Conservation (phyloP, 352 stramenopile species). For the Phytophthora tentaculata region DNA sequence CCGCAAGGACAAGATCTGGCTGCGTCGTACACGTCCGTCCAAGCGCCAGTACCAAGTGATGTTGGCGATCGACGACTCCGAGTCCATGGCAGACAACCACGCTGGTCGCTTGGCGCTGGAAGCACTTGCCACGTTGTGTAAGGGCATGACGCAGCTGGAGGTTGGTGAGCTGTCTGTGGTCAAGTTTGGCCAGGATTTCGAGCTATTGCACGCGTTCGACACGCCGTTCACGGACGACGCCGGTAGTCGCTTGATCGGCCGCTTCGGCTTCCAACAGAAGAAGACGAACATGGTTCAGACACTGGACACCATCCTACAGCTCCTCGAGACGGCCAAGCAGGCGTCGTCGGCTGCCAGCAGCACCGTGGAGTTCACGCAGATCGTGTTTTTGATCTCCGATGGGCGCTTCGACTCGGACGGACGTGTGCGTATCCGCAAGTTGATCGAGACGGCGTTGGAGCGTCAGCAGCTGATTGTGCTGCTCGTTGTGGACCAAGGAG, state of each 20-base stretch:
- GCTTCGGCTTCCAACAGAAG: slow-evolving; percentile 98
- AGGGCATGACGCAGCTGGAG: slow-evolving; percentile 97
- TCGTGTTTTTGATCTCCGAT: slow-evolving; percentile 99
- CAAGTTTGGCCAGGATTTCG: slow-evolving; percentile 97
- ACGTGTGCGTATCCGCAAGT: slow-evolving; percentile 93
- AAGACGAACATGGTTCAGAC: slow-evolving; percentile 97
- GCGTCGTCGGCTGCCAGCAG: slow-evolving; percentile 49
- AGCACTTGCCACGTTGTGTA: slow-evolving; percentile 97
- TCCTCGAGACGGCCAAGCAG: slow-evolving; percentile 89
- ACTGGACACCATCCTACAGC: slow-evolving; percentile 92
- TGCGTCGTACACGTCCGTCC: slow-evolving; percentile 97
- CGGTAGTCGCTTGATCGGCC: slow-evolving; percentile 92
- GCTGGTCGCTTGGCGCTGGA: slow-evolving; percentile 95
- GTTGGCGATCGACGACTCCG: slow-evolving; percentile 99
- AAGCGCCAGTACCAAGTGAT: slow-evolving; percentile 99
- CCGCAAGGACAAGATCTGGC: slow-evolving; percentile 99
- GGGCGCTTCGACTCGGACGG: slow-evolving; percentile 98
- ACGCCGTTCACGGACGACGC: slow-evolving; percentile 97
- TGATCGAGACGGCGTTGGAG: slow-evolving; percentile 97
- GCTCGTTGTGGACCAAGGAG: slow-evolving; percentile 95
- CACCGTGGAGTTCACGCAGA: slow-evolving; percentile 93
- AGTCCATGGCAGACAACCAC: slow-evolving; percentile 98
- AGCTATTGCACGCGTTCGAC: slow-evolving; percentile 97
- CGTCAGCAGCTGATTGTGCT: slow-evolving; percentile 98
- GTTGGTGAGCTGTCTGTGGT: slow-evolving; percentile 94